A percentile compares a stretch with the other conserved stretches of the same genome.
phyloP scores from a whole-genome alignment of 2,329 filamentous ascomycete genomes.

The Geosmithia flava region DNA sequence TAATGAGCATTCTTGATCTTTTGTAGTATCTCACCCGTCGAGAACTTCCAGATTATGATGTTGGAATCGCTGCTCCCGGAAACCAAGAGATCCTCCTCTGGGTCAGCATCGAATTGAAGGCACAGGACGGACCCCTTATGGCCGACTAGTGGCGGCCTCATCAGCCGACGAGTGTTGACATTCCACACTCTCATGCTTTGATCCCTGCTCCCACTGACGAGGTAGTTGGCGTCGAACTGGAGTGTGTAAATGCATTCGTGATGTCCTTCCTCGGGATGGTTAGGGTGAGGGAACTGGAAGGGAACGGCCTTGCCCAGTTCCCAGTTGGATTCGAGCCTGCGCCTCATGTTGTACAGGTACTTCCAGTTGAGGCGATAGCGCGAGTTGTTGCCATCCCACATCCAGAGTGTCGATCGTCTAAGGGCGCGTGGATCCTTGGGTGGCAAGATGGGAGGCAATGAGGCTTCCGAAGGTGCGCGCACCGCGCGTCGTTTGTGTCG shows the following conservation, averaged over 20 bases:
- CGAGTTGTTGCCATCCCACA: constrained; percentile 33
- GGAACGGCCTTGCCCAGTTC: constrained; percentile 67
- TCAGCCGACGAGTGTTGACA: constrained; percentile 66
- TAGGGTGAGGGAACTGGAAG: constrained; percentile 82
- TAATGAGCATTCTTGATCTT: constrained; percentile 64
- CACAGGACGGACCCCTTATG: constrained; percentile 85
- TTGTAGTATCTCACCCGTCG: constrained; percentile 73
- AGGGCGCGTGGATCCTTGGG: constrained; percentile 16
- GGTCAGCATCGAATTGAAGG: constrained; percentile 83
- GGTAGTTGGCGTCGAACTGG: constrained; percentile 72
- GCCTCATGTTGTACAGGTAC: constrained; percentile 80
- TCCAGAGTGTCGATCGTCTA: constrained; percentile 34
- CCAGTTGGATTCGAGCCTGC: constrained; percentile 84
- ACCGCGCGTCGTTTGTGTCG: constrained; percentile 23
- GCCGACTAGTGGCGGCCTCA: constrained; percentile 58
- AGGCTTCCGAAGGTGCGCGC: constrained; percentile 16
- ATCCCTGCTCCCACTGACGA: constrained; percentile 91
- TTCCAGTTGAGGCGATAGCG: constrained; percentile 75
- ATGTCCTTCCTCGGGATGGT: constrained; percentile 71
- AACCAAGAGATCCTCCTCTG: constrained; percentile 82
- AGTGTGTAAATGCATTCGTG: constrained; percentile 90
- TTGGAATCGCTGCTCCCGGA: constrained; percentile 89
- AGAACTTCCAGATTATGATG: constrained; percentile 88
- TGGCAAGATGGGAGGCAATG: constrained; percentile 14
- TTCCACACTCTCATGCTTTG: constrained; percentile 84